phyloP scores from a whole-genome alignment of 2,329 filamentous ascomycete genomes.

The Aspergillus sp. region DNA sequence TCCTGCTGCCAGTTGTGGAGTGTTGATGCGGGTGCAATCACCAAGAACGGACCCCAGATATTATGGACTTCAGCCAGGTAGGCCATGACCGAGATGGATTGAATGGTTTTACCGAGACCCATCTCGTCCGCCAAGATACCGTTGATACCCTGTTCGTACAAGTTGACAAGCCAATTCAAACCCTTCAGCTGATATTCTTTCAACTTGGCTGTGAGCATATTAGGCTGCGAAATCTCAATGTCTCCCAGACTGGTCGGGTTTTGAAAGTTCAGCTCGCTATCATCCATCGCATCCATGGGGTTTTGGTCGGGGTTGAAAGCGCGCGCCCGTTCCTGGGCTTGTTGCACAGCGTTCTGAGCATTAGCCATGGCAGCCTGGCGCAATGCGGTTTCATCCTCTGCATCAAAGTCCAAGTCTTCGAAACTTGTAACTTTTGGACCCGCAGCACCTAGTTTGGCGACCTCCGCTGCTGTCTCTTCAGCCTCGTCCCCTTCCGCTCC shows the following conservation, averaged over 20 bases:
- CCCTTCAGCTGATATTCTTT: constrained; percentile 99
- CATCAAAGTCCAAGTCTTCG: constrained; percentile 93
- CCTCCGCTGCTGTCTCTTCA: constrained; percentile 74
- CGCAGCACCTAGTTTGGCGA: constrained; percentile 52
- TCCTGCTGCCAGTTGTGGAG: constrained; percentile 99
- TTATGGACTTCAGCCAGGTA: constrained; percentile 97
- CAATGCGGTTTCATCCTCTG: constrained; percentile 83
- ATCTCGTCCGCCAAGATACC: constrained; percentile 98
- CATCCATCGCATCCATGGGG: constrained; percentile 76
- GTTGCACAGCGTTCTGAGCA: constrained; percentile 91
- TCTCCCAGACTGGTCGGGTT: constrained; percentile 95
- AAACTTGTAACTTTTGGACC: constrained; percentile 85
- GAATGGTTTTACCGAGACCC: constrained; percentile 98
- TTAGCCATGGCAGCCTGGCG: constrained; percentile 89
- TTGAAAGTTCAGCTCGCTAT: constrained; percentile 99
- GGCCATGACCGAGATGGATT: constrained; percentile 99
- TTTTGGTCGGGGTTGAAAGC: constrained; percentile 80
- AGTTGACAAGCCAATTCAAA: constrained; percentile 97
- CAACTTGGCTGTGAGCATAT: constrained; percentile 87
- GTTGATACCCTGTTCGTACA: constrained; percentile 99
- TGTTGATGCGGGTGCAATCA: constrained; percentile 94
- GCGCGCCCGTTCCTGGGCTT: constrained; percentile 89
- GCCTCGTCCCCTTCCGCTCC: constrained; percentile 94
- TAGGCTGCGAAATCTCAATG: constrained; percentile 91
- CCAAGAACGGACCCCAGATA: constrained; percentile 96